Conservation (phyloP, 192 early-diverging fungal genomes). For the Dissophora ornata region DNA sequence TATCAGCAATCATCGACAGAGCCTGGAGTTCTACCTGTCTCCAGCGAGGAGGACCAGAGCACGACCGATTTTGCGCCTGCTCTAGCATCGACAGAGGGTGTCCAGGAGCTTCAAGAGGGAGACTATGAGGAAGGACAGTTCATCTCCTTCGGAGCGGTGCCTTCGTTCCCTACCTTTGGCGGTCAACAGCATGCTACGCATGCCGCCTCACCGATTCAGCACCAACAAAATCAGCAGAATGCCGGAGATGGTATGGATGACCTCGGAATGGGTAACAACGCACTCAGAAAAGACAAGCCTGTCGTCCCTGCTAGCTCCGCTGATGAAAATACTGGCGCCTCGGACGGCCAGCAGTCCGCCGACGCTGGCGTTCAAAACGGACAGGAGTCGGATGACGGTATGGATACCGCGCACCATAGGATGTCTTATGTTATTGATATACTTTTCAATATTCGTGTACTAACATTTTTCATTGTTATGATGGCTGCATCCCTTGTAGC, state of each 20-base stretch:
- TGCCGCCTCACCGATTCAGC: background rate
- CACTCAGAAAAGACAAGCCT: slow-evolving; percentile 49
- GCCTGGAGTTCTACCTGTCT: slow-evolving; percentile 26
- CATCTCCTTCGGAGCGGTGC: slow-evolving; percentile 50
- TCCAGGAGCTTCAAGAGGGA: slow-evolving; percentile 24
- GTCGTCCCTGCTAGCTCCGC: background rate
- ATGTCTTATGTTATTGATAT: too few species aligned
- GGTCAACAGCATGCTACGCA: slow-evolving; percentile 12
- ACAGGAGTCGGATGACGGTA: slow-evolving; percentile 11
- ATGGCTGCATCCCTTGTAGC: background rate
- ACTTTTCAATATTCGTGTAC: too few species aligned
- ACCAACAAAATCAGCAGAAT: background rate
- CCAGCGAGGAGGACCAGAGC: slow-evolving; percentile 26
- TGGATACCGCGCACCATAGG: background rate
- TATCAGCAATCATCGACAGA: slow-evolving; percentile 11
- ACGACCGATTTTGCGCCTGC: background rate
- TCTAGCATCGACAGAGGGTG: background rate
- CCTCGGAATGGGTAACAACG: slow-evolving; percentile 70
- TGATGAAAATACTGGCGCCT: background rate
- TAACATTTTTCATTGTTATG: too few species aligned
- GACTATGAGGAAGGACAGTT: slow-evolving; percentile 45
- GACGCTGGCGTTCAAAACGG: background rate
- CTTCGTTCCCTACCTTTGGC: slow-evolving; percentile 40
- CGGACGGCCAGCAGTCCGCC: slow-evolving; percentile 1
- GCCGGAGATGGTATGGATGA: slow-evolving; percentile 66